Evolutionary conservation across 2,329 filamentous ascomycete genomes (phyloP).

Genomic region (Fusarium acutatum): DNA sequence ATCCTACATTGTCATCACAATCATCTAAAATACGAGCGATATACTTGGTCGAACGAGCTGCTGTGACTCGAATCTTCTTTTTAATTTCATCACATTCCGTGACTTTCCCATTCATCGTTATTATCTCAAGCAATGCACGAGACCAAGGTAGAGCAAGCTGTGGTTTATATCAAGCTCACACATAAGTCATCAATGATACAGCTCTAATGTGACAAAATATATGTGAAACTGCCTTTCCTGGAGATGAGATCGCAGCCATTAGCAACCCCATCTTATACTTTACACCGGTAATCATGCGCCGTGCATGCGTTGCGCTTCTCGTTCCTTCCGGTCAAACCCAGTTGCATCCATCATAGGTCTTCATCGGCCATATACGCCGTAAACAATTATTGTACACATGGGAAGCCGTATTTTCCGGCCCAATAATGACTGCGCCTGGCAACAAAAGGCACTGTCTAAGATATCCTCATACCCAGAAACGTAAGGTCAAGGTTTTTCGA

Average conservation of each 20-base stretch:
- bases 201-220: slow-evolving; percentile 41
- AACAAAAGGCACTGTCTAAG: slow-evolving; percentile 28
- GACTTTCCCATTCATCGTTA: neutral
- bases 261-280: slow-evolving; percentile 39
- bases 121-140: neutral
- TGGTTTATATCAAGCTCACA: slow-evolving; percentile 22
- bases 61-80: neutral
- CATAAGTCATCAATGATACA: slow-evolving; percentile 34
- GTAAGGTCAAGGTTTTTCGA: slow-evolving; percentile 15
- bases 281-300: slow-evolving; percentile 39
- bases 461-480: slow-evolving; percentile 19
- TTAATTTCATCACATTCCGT: neutral
- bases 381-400: slow-evolving; percentile 43
- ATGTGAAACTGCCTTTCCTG: slow-evolving; percentile 38
- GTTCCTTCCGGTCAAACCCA: slow-evolving; percentile 26
- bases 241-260: slow-evolving; percentile 45
- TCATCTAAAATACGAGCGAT: neutral
- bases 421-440: slow-evolving; percentile 30
- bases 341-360: slow-evolving; percentile 33
- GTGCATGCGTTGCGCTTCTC: slow-evolving; percentile 31
- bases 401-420: slow-evolving; percentile 28
- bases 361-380: slow-evolving; percentile 39
- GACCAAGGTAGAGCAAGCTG: neutral
- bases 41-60: too few species aligned
- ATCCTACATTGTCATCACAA: too few species aligned